Conservation (phyloP, 2,329 filamentous ascomycete genomes). For the Penicillium fuscoglaucum region DNA sequence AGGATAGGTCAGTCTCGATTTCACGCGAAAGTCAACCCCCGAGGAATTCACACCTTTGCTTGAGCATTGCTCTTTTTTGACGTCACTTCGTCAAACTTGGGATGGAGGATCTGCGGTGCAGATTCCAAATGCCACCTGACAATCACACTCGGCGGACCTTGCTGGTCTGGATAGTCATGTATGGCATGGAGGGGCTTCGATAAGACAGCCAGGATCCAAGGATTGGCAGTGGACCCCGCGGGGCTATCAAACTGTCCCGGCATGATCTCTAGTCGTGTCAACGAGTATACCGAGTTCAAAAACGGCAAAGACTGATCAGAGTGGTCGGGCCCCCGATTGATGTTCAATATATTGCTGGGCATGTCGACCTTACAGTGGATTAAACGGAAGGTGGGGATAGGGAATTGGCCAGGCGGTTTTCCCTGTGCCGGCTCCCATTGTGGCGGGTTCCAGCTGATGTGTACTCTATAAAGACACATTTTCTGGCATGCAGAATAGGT, state of each 20-base stretch:
- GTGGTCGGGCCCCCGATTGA: constrained; percentile 26
- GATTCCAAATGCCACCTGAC: constrained; percentile 78
- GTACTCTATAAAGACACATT: constrained; percentile 70
- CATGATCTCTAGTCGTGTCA: constrained; percentile 75
- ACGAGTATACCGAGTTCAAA: constrained; percentile 51
- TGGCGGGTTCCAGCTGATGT: constrained; percentile 70
- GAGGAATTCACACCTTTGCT: constrained; percentile 32
- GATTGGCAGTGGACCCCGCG: constrained; percentile 56
- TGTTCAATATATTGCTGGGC: constrained; percentile 34
- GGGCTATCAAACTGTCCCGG: constrained; percentile 62
- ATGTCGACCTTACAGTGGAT: constrained; percentile 41
- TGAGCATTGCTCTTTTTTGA: constrained; percentile 60
- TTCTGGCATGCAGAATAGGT: constrained; percentile 61
- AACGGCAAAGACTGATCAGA: constrained; percentile 25
- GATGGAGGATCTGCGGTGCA: constrained; percentile 65
- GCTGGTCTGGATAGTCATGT: constrained; percentile 57
- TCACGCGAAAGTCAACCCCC: constrained; percentile 1
- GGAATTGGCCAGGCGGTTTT: constrained; percentile 34
- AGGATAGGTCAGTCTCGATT: constrained; percentile 17
- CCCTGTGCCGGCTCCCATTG: constrained; percentile 52
- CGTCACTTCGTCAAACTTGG: constrained; percentile 75
- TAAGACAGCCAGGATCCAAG: constrained; percentile 72
- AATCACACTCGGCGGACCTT: constrained; percentile 70
- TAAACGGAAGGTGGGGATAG: constrained; percentile 41
- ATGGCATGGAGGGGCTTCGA: constrained; percentile 58